Evolutionary conservation across 2,329 filamentous ascomycete species (phyloP), one percentile per base, ranked within the genome.

Genomic region (Colletotrichum endophyticum): DNA sequence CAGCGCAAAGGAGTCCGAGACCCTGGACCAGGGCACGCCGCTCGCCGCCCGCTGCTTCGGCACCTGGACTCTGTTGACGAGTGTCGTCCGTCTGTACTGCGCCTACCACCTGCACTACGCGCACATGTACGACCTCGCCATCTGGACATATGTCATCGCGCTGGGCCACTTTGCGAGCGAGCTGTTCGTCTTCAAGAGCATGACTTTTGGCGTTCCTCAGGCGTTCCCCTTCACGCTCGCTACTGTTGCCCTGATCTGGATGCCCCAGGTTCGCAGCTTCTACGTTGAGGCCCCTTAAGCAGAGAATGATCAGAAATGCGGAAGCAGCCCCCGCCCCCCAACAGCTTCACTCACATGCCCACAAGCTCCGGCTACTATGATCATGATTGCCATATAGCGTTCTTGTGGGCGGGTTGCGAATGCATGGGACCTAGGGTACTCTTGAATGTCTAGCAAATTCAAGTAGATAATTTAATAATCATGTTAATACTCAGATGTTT

Each of bases 11-110:
- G 86, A 87, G 66, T 83, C 87, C 73, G 87, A 87, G 80, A 88
- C 85, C 61, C 81, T 85, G 73, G 91, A 92, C 81, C 91, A 92
- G 84, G 91, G 95, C 72, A 96, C 95, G 8, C 92, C 94, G 7
- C 91, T 98, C 34, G 93, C 93, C 13, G 93, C 93, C 30, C 93
- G 95, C 78, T 92, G 95, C 25, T 98, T 98, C 84, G 96, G 94
- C 70, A 97, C 95, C 34, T 98, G 96, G 93, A 98, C 96, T 0
- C 90, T 96, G 74, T 88, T 98, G 75, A 93, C 94, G 8, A 91
- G 92, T 75, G 87, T 98, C 67, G 90, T 98, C 61, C 92, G 96
- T 69, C 87, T 96, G 79, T 98, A 98, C 82, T 95, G 95, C 6
- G 95, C 95, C 39, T 98, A 98, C 86, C 89, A 98, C 84, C 92